These are phyloP conservation scores for Alternaria sp. DNA, from an alignment of 2,329 filamentous ascomycete genomes.

Conservation along the genomic window DNA sequence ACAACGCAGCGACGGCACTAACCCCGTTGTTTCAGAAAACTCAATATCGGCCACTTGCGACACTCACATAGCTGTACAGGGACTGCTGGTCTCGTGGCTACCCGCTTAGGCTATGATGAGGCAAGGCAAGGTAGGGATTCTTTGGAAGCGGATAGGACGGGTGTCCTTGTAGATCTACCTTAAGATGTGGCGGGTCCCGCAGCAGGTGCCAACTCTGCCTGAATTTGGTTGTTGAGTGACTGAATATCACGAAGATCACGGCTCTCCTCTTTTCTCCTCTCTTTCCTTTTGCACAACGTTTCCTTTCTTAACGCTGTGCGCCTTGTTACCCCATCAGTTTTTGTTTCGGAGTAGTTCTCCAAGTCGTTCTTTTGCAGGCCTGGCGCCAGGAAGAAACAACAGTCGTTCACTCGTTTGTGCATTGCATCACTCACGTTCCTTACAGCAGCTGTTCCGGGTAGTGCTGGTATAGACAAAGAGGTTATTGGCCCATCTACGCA, in stretches of 20 bases:
- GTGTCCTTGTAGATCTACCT: constrained; percentile 33
- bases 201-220: constrained; percentile 9
- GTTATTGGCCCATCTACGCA: constrained; percentile 27
- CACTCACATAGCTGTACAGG: constrained; percentile 20
- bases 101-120: neutral
- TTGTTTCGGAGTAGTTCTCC: constrained; percentile 12
- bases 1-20: constrained; percentile 12
- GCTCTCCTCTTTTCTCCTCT: constrained; percentile 7
- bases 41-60: constrained; percentile 27
- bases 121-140: neutral
- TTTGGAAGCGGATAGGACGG: constrained; percentile 2
- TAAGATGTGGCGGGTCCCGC: constrained; percentile 27
- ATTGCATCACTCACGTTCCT: constrained; percentile 35
- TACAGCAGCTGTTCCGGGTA: constrained; percentile 32
- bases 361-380: constrained; percentile 42
- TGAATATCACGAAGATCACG: constrained; percentile 36
- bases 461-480: constrained; percentile 11
- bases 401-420: constrained; percentile 29
- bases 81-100: constrained; percentile 18
- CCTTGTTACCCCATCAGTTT: constrained; percentile 23
- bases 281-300: constrained; percentile 21
- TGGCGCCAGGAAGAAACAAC: constrained; percentile 27
- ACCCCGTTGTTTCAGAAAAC: constrained; percentile 34
- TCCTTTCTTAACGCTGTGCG: constrained; percentile 41
- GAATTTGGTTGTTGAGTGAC: constrained; percentile 36